Evolutionary conservation across 1,139 yeast genomes (phyloP), one percentile per base, ranked within the genome.

Genomic region (Kurtzmaniella quercitrusa): DNA sequence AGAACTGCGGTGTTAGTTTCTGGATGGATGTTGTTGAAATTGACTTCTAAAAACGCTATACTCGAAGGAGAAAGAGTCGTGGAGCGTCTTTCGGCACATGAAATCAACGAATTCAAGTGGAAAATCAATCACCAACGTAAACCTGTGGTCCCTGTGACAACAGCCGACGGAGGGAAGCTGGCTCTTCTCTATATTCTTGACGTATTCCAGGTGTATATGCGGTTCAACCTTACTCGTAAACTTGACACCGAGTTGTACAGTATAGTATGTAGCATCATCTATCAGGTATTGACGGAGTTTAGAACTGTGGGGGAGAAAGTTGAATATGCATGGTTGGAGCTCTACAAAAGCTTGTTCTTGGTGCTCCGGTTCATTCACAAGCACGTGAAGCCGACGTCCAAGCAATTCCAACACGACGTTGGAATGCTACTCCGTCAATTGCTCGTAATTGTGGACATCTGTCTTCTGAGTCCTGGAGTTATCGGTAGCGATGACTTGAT

Each of bases 71-170:
- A 34, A 14, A 18, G 43, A 3, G 15, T 46, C 11, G 18, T 58
- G n/a, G 49, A 53, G 4, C 47, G 47, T 11, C 47, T 65, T 4
- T 46, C 53, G 9, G 45, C 52, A 1, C 56, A 51, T 33, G 57
- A 56, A 21, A 65, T 73, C 18, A 61, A 72, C 44, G 77, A 71
- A 48, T 63, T 59, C 47, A 61, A 61, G 41, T 70, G 75, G 73
- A 72, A 71, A 47, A 50, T 71, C 39, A 67, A 73, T 40, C 77
- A 67, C 47, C 77, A 71, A 42, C 63, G 60, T 43, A 37, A 49
- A 6, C 76, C 77, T 1, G 49, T 67, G 15, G 52, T 72, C 2
- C 71, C 71, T 3, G 52, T 52, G 17, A 61, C 51, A 2, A 60
- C 53, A 1, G 50, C 56, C 7, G 54, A 51, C 19, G 68, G 65